A percentile compares a stretch with the other conserved stretches of the same genome.
Conservation (phyloP, 176 grass and related monocot genomes). For the Urochloa ruziziensis region DNA sequence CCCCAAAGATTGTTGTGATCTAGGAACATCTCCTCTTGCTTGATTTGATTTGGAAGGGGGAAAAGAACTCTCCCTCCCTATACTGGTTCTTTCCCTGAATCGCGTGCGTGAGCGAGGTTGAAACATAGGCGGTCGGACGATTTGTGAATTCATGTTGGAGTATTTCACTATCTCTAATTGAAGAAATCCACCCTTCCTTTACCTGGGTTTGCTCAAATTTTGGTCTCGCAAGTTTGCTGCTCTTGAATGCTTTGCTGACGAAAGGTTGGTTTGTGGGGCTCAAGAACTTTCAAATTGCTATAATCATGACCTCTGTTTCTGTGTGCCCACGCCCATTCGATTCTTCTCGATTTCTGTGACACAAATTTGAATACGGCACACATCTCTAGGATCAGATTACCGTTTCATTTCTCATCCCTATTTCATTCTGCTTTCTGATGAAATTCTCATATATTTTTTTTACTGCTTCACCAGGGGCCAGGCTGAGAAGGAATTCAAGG, state of each 20-base stretch:
- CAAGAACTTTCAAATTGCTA: slow-evolving; percentile 46
- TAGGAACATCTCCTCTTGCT: not conserved
- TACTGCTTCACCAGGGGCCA: slow-evolving; percentile 63
- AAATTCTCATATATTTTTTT: not conserved
- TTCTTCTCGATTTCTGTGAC: slow-evolving; percentile 27
- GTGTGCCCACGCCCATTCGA: slow-evolving; percentile 18
- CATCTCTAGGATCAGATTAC: slow-evolving; percentile 17
- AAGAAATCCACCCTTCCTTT: not conserved
- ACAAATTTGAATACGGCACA: slow-evolving; percentile 34
- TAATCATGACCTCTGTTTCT: slow-evolving; percentile 33
- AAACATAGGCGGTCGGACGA: not conserved
- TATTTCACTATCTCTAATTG: not conserved
- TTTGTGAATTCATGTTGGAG: not conserved
- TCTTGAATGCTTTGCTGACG: not conserved
- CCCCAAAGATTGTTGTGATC: not conserved
- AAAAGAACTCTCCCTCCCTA: not conserved
- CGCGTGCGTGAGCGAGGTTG: not conserved
- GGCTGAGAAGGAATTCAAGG: slow-evolving; percentile 97
- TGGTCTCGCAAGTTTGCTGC: not conserved
- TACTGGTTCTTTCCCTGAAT: not conserved
- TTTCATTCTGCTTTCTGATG: slow-evolving; percentile 7
- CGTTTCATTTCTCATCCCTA: not conserved
- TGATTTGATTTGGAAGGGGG: not conserved
- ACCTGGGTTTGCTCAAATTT: not conserved
- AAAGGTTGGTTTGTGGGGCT: slow-evolving; percentile 38